Evolutionary conservation across 352 stramenopile genomes (phyloP).

Genomic region (Phytophthora idaei): DNA sequence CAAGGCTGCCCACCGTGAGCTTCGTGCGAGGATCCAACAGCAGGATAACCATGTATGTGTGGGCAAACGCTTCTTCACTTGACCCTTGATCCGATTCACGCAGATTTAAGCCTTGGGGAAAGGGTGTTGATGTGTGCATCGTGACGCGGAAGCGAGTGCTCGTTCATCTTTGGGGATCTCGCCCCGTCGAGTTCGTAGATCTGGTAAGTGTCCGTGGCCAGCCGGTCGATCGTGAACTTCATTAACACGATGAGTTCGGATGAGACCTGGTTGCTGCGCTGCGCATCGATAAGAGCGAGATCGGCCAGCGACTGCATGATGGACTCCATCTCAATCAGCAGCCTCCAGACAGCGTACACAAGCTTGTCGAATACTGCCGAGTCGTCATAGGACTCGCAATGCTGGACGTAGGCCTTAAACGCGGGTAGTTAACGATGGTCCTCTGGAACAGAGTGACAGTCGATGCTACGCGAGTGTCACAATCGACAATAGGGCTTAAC

Average conservation of each 20-base stretch:
- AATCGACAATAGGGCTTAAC: not conserved
- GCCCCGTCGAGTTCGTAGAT: no score
- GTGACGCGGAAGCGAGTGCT: no score
- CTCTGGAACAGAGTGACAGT: not conserved
- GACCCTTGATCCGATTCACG: no score
- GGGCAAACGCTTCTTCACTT: no score
- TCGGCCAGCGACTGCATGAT: not conserved
- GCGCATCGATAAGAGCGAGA: not conserved
- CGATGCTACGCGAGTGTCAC: not conserved
- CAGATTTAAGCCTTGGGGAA: no score
- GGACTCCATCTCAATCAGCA: not conserved
- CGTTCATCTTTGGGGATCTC: no score
- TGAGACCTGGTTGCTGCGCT: not conserved
- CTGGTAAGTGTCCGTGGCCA: no score
- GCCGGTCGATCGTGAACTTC: not conserved
- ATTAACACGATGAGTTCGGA: not conserved
- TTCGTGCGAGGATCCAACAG: no score
- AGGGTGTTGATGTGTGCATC: no score
- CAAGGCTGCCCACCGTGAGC: no score
- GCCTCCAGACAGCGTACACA: not conserved
- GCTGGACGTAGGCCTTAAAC: not conserved
- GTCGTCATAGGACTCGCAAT: not conserved
- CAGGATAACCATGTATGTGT: no score
- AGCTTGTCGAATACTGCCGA: not conserved
- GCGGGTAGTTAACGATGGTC: not conserved